Evolutionary conservation across 148 eudicot genomes (phyloP).

Genomic region (Rhododendron griersonianum): DNA sequence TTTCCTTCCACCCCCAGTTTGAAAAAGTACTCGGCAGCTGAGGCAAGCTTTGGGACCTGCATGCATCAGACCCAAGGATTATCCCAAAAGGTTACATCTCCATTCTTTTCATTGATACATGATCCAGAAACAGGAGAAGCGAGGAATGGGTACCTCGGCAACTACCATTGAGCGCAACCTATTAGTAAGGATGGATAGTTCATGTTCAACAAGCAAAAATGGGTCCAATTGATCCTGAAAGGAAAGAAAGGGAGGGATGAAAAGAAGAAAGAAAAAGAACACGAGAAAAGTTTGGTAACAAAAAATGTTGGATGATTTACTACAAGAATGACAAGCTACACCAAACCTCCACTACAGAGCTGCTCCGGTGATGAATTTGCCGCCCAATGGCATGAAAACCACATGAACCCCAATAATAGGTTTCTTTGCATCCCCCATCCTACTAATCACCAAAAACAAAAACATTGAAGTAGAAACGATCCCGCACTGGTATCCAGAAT

Average conservation of each 20-base stretch:
- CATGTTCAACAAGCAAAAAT: constrained; percentile 87
- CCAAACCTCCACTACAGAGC: constrained; percentile 63
- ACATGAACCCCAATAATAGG: constrained; percentile 31
- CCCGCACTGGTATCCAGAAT: background rate
- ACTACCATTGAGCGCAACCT: constrained; percentile 85
- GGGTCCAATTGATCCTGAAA: constrained; percentile 79
- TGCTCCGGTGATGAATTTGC: constrained; percentile 48
- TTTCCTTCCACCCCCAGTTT: constrained; percentile 94
- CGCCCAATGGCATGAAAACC: constrained; percentile 34
- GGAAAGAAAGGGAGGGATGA: background rate
- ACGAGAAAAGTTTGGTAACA: background rate
- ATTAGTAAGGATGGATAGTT: constrained; percentile 55
- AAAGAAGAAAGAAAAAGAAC: background rate
- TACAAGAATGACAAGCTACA: constrained; percentile 17
- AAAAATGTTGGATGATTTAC: background rate
- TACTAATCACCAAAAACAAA: constrained; percentile 63
- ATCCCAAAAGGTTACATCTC: constrained; percentile 5
- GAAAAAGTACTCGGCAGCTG: constrained; percentile 93
- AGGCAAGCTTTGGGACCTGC: constrained; percentile 91
- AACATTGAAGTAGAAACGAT: constrained; percentile 20
- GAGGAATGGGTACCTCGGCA: constrained; percentile 53
- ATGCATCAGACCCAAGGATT: constrained; percentile 14
- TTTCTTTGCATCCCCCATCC: constrained; percentile 55
- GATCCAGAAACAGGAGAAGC: background rate
- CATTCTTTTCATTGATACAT: background rate